Conservation (phyloP, 305 asterid species). For the Fraxinus floribunda region DNA sequence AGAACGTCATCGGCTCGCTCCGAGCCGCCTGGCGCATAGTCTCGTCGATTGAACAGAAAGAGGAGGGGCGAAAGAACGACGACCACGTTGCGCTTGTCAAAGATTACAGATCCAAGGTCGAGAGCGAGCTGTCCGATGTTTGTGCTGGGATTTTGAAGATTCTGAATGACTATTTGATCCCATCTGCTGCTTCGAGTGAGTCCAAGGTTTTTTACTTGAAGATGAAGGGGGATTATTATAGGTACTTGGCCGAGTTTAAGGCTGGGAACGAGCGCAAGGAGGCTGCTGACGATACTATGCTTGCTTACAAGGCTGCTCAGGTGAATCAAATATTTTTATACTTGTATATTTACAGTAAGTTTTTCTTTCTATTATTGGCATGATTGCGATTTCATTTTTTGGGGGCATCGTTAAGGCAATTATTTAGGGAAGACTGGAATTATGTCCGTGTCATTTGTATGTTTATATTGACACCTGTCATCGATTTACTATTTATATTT, state of each 20-base stretch:
- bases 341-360: background rate
- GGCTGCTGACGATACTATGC: slow-evolving; percentile 67
- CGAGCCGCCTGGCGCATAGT: slow-evolving; percentile 73
- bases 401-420: background rate
- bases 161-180: slow-evolving; percentile 40
- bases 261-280: slow-evolving; percentile 51
- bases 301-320: slow-evolving; percentile 67
- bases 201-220: slow-evolving; percentile 63
- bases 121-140: slow-evolving; percentile 49
- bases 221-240: slow-evolving; percentile 68
- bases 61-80: slow-evolving; percentile 66
- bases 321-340: slow-evolving; percentile 22
- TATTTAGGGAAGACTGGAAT: background rate
- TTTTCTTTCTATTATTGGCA: background rate
- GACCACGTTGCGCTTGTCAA: slow-evolving; percentile 59
- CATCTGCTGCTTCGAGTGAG: slow-evolving; percentile 47
- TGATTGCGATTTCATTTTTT: background rate
- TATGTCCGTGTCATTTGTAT: background rate
- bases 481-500: background rate
- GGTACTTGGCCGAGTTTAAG: slow-evolving; percentile 67
- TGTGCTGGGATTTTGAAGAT: slow-evolving; percentile 57
- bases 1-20: slow-evolving; percentile 71
- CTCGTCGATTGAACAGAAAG: slow-evolving; percentile 64
- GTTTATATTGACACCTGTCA: background rate
- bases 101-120: slow-evolving; percentile 67